phyloP scores from a whole-genome alignment of 768 basidiomycete species.

The Hirschioporus abietinus region DNA sequence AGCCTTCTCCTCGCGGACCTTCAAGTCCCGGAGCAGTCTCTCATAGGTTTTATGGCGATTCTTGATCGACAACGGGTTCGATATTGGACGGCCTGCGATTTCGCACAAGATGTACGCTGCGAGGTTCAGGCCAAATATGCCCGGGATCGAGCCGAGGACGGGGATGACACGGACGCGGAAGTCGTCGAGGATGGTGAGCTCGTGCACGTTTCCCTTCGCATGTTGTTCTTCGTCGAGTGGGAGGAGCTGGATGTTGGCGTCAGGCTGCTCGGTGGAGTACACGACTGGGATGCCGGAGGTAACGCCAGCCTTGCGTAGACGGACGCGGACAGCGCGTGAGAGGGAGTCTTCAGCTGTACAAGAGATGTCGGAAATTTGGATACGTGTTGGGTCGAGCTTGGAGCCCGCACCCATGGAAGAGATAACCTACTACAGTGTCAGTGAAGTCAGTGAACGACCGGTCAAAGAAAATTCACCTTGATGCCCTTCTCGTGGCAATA shows the following conservation, averaged over 20 bases:
- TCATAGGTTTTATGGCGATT: constrained; percentile 81
- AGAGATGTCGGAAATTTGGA: constrained; percentile 95
- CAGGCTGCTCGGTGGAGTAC: constrained; percentile 90
- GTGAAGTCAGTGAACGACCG: constrained; percentile 3
- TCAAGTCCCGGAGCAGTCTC: constrained; percentile 69
- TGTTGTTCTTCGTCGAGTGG: constrained; percentile 93
- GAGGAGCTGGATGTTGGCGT: constrained; percentile 75
- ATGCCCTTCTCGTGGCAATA: constrained; percentile 78
- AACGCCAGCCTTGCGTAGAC: constrained; percentile 60
- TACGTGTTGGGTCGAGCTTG: constrained; percentile 89
- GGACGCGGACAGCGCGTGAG: constrained; percentile 81
- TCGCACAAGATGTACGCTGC: constrained; percentile 87
- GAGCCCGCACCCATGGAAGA: constrained; percentile 97
- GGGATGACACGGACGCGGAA: constrained; percentile 93
- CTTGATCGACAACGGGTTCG: constrained; percentile 82
- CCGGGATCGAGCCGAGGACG: constrained; percentile 83
- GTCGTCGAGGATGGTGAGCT: constrained; percentile 86
- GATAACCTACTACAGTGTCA: constrained; percentile 57
- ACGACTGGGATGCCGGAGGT: constrained; percentile 77
- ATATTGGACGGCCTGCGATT: constrained; percentile 77
- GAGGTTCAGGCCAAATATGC: constrained; percentile 86
- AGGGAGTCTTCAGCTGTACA: constrained; percentile 91
- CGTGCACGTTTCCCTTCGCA: constrained; percentile 80
- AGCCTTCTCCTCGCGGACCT: constrained; percentile 67
- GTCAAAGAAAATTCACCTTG: constrained; percentile 44